Conservation (phyloP, 148 eudicot genomes). For the Cornus suecica region DNA sequence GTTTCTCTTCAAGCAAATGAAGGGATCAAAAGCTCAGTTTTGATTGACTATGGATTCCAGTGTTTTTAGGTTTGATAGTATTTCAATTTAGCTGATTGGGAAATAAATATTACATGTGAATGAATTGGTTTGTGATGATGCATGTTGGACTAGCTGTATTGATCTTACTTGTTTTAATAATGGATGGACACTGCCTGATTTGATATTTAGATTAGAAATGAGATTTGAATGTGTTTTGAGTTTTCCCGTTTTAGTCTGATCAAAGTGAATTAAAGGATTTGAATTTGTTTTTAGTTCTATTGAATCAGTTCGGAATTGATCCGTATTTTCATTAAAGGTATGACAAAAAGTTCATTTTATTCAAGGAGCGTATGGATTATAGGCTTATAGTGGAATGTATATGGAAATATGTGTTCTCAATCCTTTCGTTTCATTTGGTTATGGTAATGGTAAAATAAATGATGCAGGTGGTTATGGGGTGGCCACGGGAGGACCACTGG, state of each 20-base stretch:
- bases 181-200: background rate
- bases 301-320: background rate
- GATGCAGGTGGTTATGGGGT: conserved; percentile 92
- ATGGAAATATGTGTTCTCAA: background rate
- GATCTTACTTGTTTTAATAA: background rate
- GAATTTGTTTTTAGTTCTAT: background rate
- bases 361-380: too few relatives aligned
- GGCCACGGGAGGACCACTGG: conserved; percentile 85
- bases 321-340: background rate
- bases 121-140: background rate
- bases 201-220: background rate
- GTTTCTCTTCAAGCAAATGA: background rate
- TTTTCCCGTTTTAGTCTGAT: background rate
- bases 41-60: background rate
- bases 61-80: background rate
- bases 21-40: background rate
- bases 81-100: background rate
- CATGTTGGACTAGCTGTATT: background rate
- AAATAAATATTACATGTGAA: background rate
- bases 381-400: background rate
- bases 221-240: background rate
- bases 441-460: background rate
- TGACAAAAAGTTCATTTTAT: background rate
- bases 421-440: background rate
- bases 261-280: background rate